A percentile compares a stretch with the other conserved stretches of the same genome.
phyloP scores from a whole-genome alignment of 352 stramenopile species.

The Phytophthora idaei region DNA sequence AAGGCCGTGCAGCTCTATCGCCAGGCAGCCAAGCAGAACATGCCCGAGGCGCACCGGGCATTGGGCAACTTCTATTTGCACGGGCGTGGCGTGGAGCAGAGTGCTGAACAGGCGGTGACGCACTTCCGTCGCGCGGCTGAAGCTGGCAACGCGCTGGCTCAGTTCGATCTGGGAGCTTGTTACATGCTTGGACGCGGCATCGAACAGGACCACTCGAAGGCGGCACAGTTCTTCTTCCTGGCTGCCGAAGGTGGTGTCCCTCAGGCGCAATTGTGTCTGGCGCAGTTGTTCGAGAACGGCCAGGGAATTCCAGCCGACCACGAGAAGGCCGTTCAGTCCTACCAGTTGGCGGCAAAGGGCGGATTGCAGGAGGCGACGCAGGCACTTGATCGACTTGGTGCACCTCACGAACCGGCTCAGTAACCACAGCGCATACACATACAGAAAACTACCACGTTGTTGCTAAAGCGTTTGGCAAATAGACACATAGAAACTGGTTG shows the following conservation, averaged over 20 bases:
- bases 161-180: conserved; percentile 85
- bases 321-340: conserved; percentile 80
- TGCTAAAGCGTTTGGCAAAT: conserved; percentile 8
- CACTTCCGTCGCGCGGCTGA: conserved; percentile 72
- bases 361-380: conserved; percentile 57
- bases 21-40: conserved; percentile 58
- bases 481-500: conserved; percentile 11
- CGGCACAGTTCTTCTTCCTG: conserved; percentile 79
- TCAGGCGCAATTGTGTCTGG: conserved; percentile 78
- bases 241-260: conserved; percentile 62
- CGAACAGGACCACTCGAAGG: conserved; percentile 51
- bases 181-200: conserved; percentile 79
- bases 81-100: conserved; percentile 38
- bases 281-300: conserved; percentile 74
- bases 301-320: conserved; percentile 51
- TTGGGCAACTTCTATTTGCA: conserved; percentile 64
- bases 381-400: conserved; percentile 60
- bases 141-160: conserved; percentile 56
- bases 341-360: conserved; percentile 64
- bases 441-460: background rate
- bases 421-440: conserved; percentile 19
- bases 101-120: conserved; percentile 44
- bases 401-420: conserved; percentile 39
- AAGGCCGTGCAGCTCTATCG: conserved; percentile 69
- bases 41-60: conserved; percentile 72